Evolutionary conservation across 2,329 filamentous ascomycete genomes (phyloP).

Genomic region (Diaporthe velutina): DNA sequence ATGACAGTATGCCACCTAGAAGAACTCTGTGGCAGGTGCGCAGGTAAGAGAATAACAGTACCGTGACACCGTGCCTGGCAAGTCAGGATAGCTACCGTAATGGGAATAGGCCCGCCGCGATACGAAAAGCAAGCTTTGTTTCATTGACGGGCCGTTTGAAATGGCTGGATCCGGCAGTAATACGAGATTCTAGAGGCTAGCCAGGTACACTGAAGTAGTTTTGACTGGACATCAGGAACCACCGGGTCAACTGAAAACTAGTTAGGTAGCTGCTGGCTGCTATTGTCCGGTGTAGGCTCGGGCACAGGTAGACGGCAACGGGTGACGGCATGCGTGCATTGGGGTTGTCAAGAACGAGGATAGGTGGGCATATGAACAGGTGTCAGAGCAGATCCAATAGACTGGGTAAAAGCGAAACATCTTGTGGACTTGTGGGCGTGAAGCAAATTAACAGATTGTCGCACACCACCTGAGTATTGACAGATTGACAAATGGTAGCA

Average conservation of each 20-base stretch:
- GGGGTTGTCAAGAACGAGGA: not conserved
- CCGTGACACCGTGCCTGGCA: not conserved
- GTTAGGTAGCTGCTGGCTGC: not conserved
- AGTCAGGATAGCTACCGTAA: not conserved
- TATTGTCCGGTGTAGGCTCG: not conserved
- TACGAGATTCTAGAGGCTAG: constrained; percentile 19
- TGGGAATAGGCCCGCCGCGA: not conserved
- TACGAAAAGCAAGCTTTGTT: constrained; percentile 22
- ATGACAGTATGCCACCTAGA: not conserved
- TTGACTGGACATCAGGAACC: not conserved
- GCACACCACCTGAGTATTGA: not conserved
- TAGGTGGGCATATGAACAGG: constrained; percentile 3
- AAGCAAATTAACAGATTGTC: constrained; percentile 19
- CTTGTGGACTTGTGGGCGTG: constrained; percentile 3
- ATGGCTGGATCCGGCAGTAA: constrained; percentile 14
- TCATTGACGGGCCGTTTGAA: constrained; percentile 16
- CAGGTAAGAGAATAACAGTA: not conserved
- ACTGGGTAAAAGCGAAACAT: constrained; percentile 13
- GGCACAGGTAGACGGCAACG: not conserved
- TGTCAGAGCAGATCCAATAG: constrained; percentile 7
- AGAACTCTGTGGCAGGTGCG: not conserved
- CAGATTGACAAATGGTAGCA: not conserved
- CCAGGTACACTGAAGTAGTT: not conserved
- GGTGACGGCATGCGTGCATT: not conserved
- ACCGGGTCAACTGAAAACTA: too few species aligned